Percentiles rank a stretch among this genome's conserved stretches.
Evolutionary conservation across 108 stramenopile species (phyloP).

Genomic region (Skeletonema tropicum): DNA sequence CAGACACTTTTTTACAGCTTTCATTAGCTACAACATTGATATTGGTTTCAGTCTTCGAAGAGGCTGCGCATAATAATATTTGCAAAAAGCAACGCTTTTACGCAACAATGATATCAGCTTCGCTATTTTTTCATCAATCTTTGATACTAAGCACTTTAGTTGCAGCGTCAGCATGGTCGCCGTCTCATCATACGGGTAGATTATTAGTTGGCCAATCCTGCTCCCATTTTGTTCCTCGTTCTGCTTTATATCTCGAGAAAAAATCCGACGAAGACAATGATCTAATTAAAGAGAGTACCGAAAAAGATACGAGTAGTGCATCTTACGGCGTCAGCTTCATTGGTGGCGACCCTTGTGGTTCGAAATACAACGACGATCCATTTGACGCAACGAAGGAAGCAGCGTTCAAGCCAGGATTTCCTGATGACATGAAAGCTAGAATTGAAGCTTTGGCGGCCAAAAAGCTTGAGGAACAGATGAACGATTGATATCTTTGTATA

Average conservation of each 20-base stretch:
- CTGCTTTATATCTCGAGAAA: background rate
- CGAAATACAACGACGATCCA: constrained; percentile 60
- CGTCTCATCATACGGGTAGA: background rate
- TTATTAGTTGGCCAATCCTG: background rate
- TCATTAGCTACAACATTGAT: too few relatives aligned
- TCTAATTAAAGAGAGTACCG: background rate
- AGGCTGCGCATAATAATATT: too few relatives aligned
- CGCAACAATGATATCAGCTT: background rate
- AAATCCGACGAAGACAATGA: background rate
- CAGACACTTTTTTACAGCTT: too few relatives aligned
- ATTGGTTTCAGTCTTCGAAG: too few relatives aligned
- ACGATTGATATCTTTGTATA: background rate
- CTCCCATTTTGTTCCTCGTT: background rate
- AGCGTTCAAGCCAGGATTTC: constrained; percentile 49
- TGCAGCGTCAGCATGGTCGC: background rate
- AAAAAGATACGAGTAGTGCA: background rate
- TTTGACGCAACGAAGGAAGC: constrained; percentile 37
- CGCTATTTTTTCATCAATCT: background rate
- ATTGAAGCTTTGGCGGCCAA: constrained; percentile 51
- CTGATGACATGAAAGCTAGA: constrained; percentile 62
- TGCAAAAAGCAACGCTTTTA: too few relatives aligned
- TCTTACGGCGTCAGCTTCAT: constrained; percentile 45
- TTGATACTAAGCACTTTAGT: background rate
- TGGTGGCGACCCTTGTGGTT: constrained; percentile 67
- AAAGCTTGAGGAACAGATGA: constrained; percentile 25